Conservation (phyloP, 148 eudicot species). For the Dysphania ambrosioides region DNA sequence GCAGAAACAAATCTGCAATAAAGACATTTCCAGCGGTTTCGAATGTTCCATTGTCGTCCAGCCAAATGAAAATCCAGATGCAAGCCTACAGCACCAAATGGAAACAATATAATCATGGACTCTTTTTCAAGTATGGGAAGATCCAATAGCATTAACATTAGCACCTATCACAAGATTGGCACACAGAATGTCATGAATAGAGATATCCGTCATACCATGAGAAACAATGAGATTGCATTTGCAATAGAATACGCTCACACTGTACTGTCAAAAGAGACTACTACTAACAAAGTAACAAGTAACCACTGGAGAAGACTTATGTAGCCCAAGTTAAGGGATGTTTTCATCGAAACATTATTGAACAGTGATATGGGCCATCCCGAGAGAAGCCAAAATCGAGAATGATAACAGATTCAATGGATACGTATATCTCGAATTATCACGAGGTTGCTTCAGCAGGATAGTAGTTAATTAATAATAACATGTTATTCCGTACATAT, state of each 20-base stretch:
- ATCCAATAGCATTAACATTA: conserved; percentile 56
- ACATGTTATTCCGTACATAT: too few relatives aligned
- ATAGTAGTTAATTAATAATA: too few relatives aligned
- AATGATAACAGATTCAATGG: too few relatives aligned
- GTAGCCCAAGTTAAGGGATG: not conserved
- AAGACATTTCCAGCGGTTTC: conserved; percentile 69
- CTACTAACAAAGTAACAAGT: not conserved
- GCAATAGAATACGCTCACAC: not conserved
- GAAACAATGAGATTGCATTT: not conserved
- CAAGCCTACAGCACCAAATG: conserved; percentile 44
- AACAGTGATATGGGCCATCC: not conserved
- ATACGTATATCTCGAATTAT: too few relatives aligned
- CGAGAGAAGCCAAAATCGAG: not conserved
- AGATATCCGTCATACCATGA: not conserved
- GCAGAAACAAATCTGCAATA: conserved; percentile 56
- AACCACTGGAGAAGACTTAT: not conserved
- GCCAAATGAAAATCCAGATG: conserved; percentile 73
- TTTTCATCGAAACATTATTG: not conserved
- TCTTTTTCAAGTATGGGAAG: conserved; percentile 54
- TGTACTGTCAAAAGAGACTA: not conserved
- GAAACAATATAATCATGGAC: not conserved
- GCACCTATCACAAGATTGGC: conserved; percentile 41
- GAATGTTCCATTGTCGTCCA: conserved; percentile 49
- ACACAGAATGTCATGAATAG: not conserved
- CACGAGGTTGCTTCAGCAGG: too few relatives aligned